Percentiles rank a stretch among this genome's conserved stretches.
Conservation (phyloP, 768 basidiomycete genomes). For the Sarcomyxa edulis region DNA sequence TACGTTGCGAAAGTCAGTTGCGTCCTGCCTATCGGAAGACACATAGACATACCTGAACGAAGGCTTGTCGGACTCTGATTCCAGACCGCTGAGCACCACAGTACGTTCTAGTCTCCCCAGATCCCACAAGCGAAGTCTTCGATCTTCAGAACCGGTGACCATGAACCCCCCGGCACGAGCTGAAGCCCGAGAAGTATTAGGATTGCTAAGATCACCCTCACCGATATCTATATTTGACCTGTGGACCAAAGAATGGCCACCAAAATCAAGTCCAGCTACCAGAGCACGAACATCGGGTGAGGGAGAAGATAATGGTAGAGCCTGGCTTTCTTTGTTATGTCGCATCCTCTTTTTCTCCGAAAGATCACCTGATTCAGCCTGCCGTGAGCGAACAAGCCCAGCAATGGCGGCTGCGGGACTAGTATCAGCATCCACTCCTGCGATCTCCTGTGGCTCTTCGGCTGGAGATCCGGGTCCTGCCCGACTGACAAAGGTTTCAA, state of each 20-base stretch:
- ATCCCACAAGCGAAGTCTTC: constrained; percentile 87
- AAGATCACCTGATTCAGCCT: constrained; percentile 21
- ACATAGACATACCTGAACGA: constrained; percentile 59
- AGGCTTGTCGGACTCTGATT: constrained; percentile 71
- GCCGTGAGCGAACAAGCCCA: constrained; percentile 68
- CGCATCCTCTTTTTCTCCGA: too few relatives aligned
- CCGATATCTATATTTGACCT: constrained; percentile 45
- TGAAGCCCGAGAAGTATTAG: too few relatives aligned
- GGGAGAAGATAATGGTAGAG: constrained; percentile 34
- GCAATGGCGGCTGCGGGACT: constrained; percentile 74
- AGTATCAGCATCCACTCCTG: constrained; percentile 50
- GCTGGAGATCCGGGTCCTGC: constrained; percentile 35
- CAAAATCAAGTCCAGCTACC: constrained; percentile 72
- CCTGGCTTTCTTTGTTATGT: constrained; percentile 22
- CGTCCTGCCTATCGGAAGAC: constrained; percentile 9
- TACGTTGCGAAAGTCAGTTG: too few relatives aligned
- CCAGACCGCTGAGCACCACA: constrained; percentile 72
- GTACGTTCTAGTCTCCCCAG: constrained; percentile 68
- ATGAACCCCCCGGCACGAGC: constrained; percentile 52
- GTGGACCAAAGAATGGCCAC: constrained; percentile 54
- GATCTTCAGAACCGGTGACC: constrained; percentile 87
- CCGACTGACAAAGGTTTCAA: constrained; percentile 74
- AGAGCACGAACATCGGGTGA: constrained; percentile 67
- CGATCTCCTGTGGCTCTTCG: constrained; percentile 47
- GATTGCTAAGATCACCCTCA: constrained; percentile 31